phyloP scores from a whole-genome alignment of 352 stramenopile species.

The Pythium scleroteichum region DNA sequence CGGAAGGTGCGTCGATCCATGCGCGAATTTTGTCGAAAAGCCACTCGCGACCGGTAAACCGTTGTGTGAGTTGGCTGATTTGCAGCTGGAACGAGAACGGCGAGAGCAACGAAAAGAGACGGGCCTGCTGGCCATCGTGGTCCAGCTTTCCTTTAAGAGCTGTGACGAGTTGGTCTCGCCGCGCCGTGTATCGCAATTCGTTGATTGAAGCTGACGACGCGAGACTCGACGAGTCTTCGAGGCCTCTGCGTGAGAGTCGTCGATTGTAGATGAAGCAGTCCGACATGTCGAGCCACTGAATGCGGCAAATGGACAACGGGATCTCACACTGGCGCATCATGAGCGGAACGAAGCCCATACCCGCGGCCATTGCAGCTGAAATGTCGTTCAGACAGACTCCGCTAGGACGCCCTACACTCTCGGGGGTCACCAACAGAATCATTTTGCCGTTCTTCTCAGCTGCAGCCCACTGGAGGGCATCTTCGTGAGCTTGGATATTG shows the following conservation, averaged over 20 bases:
- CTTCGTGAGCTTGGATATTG: conserved; percentile 34
- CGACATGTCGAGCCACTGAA: conserved; percentile 80
- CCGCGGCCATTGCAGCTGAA: conserved; percentile 63
- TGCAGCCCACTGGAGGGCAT: conserved; percentile 61
- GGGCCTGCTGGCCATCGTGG: conserved; percentile 70
- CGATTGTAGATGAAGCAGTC: conserved; percentile 59
- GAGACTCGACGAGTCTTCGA: conserved; percentile 9
- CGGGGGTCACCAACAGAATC: conserved; percentile 65
- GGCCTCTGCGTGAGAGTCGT: neutral
- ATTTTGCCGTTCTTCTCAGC: conserved; percentile 64
- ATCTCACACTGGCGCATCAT: conserved; percentile 78
- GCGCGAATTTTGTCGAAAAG: conserved; percentile 47
- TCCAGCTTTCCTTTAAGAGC: conserved; percentile 64
- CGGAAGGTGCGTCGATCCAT: conserved; percentile 42
- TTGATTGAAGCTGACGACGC: conserved; percentile 39
- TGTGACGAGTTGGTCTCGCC: conserved; percentile 52
- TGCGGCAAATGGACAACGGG: conserved; percentile 77
- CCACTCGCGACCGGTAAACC: conserved; percentile 65
- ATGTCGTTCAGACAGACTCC: conserved; percentile 77
- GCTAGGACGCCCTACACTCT: conserved; percentile 64
- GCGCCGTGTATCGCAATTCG: conserved; percentile 47
- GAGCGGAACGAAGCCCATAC: conserved; percentile 69
- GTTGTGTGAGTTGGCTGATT: conserved; percentile 69
- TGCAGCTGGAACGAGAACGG: conserved; percentile 75
- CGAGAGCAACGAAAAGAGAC: conserved; percentile 63